phyloP scores from a whole-genome alignment of 768 basidiomycete species.

The Termitomyces heimii region DNA sequence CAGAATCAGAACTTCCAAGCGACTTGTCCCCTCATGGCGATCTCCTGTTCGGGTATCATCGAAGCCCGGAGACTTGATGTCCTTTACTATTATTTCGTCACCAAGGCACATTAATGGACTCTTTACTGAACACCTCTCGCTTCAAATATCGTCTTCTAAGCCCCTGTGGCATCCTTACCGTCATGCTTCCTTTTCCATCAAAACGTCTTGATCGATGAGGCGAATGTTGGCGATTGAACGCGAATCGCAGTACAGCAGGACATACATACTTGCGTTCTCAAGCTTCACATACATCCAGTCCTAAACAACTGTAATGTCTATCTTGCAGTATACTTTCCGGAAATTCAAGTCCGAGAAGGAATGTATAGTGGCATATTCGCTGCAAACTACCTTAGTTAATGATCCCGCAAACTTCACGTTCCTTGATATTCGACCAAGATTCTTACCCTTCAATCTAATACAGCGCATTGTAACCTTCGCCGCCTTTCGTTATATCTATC shows the following conservation, averaged over 20 bases:
- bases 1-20: neutral
- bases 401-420: neutral
- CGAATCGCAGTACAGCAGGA: neutral
- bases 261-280: neutral
- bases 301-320: neutral
- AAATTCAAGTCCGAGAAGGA: neutral
- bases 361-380: neutral
- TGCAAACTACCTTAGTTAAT: neutral
- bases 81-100: no score
- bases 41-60: neutral
- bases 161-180: no score
- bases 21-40: neutral
- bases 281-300: neutral
- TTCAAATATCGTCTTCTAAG: no score
- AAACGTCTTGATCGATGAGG: no score
- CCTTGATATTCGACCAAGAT: neutral
- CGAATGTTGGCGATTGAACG: no score
- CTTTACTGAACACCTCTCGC: no score
- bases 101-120: no score
- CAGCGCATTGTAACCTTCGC: neutral
- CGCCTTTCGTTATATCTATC: neutral
- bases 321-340: neutral
- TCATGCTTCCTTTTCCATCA: neutral
- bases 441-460: neutral
- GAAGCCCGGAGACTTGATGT: no score